phyloP scores from a whole-genome alignment of 306 rosid species.

The Citrullus mucosospermus region DNA sequence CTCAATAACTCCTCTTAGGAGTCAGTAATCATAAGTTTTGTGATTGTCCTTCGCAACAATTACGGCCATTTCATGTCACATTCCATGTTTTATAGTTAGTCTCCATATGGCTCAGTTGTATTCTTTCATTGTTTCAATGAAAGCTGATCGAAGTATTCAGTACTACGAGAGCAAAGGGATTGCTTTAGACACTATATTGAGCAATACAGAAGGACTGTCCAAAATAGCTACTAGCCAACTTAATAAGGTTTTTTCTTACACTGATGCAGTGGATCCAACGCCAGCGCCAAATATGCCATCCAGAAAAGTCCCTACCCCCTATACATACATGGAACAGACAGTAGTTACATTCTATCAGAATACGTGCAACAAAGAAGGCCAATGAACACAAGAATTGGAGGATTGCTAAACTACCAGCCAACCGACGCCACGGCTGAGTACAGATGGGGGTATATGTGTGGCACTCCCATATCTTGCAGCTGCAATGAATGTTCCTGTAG shows the following conservation, averaged over 20 bases:
- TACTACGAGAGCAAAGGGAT: neutral
- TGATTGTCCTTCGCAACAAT: neutral
- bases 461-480: constrained; percentile 84
- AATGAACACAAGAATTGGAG: neutral
- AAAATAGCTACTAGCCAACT: neutral
- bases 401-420: constrained; percentile 63
- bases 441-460: constrained; percentile 69
- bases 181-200: neutral
- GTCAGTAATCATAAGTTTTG: neutral
- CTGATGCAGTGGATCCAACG: constrained; percentile 71
- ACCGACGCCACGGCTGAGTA: constrained; percentile 73
- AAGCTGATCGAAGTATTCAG: neutral
- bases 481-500: constrained; percentile 70
- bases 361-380: neutral
- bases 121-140: neutral
- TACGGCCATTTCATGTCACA: neutral
- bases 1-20: neutral
- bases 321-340: neutral
- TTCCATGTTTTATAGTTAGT: neutral
- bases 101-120: neutral
- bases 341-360: neutral
- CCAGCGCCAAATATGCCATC: constrained; percentile 65
- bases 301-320: constrained; percentile 73
- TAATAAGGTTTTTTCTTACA: constrained; percentile 23
- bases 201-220: neutral